phyloP scores from a whole-genome alignment of 1,139 yeast genomes.

The Yamadazyma conglobata region DNA sequence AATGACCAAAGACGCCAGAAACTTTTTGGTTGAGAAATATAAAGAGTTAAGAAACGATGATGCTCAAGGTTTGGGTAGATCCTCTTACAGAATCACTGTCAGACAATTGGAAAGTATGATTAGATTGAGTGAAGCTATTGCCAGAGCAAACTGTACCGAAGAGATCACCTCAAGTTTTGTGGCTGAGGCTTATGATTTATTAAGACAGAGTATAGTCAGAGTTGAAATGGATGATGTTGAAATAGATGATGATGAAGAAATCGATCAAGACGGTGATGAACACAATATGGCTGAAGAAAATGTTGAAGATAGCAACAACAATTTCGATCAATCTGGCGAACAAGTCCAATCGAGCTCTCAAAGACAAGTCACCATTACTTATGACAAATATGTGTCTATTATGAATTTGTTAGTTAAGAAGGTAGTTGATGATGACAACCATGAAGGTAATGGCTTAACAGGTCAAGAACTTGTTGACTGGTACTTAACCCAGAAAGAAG shows the following conservation, averaged over 20 bases:
- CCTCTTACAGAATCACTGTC: slow-evolving; percentile 91
- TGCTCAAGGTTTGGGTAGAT: slow-evolving; percentile 85
- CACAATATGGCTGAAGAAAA: slow-evolving; percentile 13
- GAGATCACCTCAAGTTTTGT: slow-evolving; percentile 84
- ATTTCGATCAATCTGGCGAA: background rate
- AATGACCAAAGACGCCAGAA: slow-evolving; percentile 79
- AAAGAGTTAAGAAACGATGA: slow-evolving; percentile 88
- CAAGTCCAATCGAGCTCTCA: slow-evolving; percentile 6
- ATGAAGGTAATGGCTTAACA: slow-evolving; percentile 64
- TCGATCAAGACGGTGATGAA: slow-evolving; percentile 16
- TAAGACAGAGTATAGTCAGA: slow-evolving; percentile 87
- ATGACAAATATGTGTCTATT: slow-evolving; percentile 82
- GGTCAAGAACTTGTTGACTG: slow-evolving; percentile 71
- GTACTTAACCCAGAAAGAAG: slow-evolving; percentile 77
- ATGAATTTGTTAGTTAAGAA: slow-evolving; percentile 76
- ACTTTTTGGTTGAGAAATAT: slow-evolving; percentile 72
- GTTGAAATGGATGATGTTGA: slow-evolving; percentile 95
- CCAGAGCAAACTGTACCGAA: slow-evolving; percentile 93
- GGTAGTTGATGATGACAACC: slow-evolving; percentile 56
- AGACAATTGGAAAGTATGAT: slow-evolving; percentile 95
- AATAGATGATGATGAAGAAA: slow-evolving; percentile 63
- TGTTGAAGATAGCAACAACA: slow-evolving; percentile 9
- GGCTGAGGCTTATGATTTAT: slow-evolving; percentile 86
- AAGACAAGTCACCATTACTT: slow-evolving; percentile 49
- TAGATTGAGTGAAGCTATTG: slow-evolving; percentile 92